Percentiles rank a stretch among this genome's conserved stretches.
Conservation (phyloP, 1,284 basidiomycete genomes). For the Apiotrichum porosum region DNA sequence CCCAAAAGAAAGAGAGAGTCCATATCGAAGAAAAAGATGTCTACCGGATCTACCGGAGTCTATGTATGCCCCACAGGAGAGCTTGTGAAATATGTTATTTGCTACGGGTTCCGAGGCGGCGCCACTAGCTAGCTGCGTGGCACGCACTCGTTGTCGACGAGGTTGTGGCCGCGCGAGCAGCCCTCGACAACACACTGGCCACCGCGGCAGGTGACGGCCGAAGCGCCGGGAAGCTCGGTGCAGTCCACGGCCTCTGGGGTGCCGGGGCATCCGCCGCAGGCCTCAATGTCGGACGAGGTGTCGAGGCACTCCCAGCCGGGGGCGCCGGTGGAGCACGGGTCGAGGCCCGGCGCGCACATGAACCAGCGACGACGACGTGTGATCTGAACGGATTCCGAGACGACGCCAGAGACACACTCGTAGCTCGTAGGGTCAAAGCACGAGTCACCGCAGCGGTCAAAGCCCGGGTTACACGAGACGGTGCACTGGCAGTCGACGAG, state of each 20-base stretch:
- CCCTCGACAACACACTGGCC: constrained; percentile 9
- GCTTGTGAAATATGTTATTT: too few species aligned
- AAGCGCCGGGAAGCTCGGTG: constrained; percentile 5
- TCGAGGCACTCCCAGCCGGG: constrained; percentile 19
- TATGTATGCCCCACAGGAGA: too few species aligned
- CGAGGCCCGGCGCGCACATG: background rate
- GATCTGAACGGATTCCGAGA: constrained; percentile 30
- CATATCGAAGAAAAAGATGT: too few species aligned
- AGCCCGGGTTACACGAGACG: background rate
- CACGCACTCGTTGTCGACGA: background rate
- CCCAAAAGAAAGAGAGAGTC: too few species aligned
- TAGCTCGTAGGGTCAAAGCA: background rate
- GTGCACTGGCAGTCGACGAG: background rate
- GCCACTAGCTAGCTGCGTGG: too few species aligned
- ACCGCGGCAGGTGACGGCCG: constrained; percentile 8
- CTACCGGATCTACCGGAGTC: too few species aligned
- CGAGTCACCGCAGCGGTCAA: background rate
- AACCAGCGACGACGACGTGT: background rate
- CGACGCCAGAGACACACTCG: background rate
- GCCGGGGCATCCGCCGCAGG: constrained; percentile 21
- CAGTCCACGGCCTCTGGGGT: constrained; percentile 9
- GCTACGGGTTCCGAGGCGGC: too few species aligned
- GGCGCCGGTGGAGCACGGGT: background rate
- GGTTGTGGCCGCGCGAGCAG: constrained; percentile 10
- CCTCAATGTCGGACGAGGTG: constrained; percentile 18